phyloP scores from a whole-genome alignment of 2,329 filamentous ascomycete species.

The Monosporascus sp. region DNA sequence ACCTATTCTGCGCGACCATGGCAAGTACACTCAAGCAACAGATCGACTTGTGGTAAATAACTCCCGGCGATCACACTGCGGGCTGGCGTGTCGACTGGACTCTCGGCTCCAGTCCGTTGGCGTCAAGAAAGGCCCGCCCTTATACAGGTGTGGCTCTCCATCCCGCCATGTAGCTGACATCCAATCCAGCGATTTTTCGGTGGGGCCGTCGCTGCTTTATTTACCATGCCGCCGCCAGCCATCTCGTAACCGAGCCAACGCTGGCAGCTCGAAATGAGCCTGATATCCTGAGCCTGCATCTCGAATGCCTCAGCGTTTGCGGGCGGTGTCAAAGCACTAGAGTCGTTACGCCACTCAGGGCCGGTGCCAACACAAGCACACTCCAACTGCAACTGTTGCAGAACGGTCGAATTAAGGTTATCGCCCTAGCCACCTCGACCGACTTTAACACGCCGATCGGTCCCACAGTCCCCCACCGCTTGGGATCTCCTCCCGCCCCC shows the following conservation, averaged over 20 bases:
- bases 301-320: background rate
- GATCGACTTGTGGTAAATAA: background rate
- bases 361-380: background rate
- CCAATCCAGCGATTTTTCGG: background rate
- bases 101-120: background rate
- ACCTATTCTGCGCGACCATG: background rate
- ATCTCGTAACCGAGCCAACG: background rate
- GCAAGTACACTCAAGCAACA: background rate
- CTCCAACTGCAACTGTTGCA: background rate
- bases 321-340: background rate
- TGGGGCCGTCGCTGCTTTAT: background rate
- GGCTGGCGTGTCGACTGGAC: background rate
- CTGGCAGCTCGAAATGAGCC: background rate
- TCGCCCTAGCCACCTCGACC: background rate
- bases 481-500: background rate
- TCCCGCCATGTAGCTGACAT: background rate
- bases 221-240: background rate
- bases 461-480: background rate
- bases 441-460: background rate
- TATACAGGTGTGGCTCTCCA: background rate
- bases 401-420: background rate
- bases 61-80: background rate
- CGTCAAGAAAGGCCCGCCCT: background rate
- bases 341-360: background rate
- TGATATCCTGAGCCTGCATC: background rate